These are phyloP conservation scores for Helianthus tuberosus DNA, from an alignment of 129 eudicot genomes.

Conservation along the genomic window DNA sequence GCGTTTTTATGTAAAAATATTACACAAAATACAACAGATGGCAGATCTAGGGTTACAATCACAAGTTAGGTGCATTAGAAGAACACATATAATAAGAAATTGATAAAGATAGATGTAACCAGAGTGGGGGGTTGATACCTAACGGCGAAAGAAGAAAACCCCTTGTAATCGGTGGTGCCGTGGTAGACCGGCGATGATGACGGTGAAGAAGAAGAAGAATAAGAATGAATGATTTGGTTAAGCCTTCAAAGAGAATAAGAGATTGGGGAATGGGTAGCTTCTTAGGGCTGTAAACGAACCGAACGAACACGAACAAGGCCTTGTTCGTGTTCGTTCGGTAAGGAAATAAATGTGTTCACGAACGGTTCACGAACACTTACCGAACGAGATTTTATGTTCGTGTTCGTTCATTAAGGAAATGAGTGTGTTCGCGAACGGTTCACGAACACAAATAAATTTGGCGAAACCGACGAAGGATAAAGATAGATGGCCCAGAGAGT, in stretches of 20 bases:
- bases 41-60: constrained; percentile 41
- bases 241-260: constrained; percentile 24
- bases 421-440: too few relatives aligned
- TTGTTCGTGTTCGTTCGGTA: too few relatives aligned
- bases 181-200: constrained; percentile 23
- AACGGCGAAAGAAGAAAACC: constrained; percentile 33
- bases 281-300: too few relatives aligned
- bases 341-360: too few relatives aligned
- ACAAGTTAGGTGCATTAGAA: constrained; percentile 28
- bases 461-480: too few relatives aligned
- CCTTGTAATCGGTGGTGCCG: constrained; percentile 19
- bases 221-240: constrained; percentile 33
- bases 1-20: constrained; percentile 7
- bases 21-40: not conserved
- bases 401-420: too few relatives aligned
- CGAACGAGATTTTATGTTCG: too few relatives aligned
- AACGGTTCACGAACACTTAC: too few relatives aligned
- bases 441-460: too few relatives aligned
- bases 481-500: too few relatives aligned
- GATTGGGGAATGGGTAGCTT: constrained; percentile 6
- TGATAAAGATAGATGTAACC: not conserved
- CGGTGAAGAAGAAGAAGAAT: constrained; percentile 21
- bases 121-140: constrained; percentile 25
- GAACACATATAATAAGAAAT: not conserved
- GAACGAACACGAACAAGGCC: too few relatives aligned